Evolutionary conservation across 176 grass and related monocot genomes (phyloP), one percentile per base, ranked within the genome.

Genomic region (Phyllostachys edulis): DNA sequence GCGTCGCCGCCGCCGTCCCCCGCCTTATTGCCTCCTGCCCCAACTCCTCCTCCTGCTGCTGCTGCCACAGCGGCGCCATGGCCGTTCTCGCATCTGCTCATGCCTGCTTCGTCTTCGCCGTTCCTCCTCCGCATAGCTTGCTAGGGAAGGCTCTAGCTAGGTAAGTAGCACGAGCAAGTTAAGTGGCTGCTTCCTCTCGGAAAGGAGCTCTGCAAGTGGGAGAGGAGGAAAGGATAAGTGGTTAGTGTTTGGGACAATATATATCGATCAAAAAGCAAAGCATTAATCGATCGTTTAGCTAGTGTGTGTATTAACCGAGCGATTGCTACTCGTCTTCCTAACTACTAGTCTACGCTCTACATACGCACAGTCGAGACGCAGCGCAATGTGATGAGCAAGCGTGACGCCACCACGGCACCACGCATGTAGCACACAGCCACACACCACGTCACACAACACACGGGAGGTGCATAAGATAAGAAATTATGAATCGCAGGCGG

Each of bases 221-320:
- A 42, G 80, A 63, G 27, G 18, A 37, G 55, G 84, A 66, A 68
- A 40, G 68, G 84, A 87, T 87, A 87, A 90, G 88, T 87, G 82
- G 69, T 60, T 73, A 84, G 75, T 75, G 75, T 75, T 11, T 3
- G 11, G 40, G 12, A 5, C 84, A 90, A 90, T 83, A 79, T 90
- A 90, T 83, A 83, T 74, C 9, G 50, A 64, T 38, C 16, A 6
- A 73, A 68, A 60, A 70, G 3, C 52, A 44, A 17, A 39, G 36
- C 24, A 55, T 80, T 40, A 68, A 24, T 54, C 63, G 32, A 68
- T 52, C 17, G 36, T 52, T 37, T 4, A 12, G 42, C 26, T 68
- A 29, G 29, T 27, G 5, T 60, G 57, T 63, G 24, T 66, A 80
- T 80, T 69, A 55, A 69, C 55, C 5, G 66, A 61, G 57, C 38